Base-by-base conservation (phyloP, 441 rosid species). In the Jatropha podagrica region DNA sequence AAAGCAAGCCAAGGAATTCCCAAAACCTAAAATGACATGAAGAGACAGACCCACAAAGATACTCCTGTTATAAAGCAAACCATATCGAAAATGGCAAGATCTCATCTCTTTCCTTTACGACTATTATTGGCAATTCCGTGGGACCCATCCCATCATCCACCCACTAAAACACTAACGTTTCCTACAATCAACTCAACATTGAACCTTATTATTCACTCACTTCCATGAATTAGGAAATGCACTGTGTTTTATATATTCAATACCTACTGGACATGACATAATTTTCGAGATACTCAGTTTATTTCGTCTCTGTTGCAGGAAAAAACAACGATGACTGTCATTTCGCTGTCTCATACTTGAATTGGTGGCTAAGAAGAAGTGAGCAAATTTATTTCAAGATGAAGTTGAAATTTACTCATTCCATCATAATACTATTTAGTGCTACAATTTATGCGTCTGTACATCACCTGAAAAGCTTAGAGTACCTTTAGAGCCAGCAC, bases 121-220 rank as follows among this genome's bases (percentile, higher is more conserved):
- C 79, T 79, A 84, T 86, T 88, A 87, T 85, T 85, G 85, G 41
- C 80, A 83, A 60, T 75, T 76, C 76, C 61, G 18, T 59, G 78
- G 88, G 79, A 6, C 48, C 48, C 48, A 2, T 63, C 82, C 87
- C 74, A 74, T 41, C 20, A 63, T 42, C 49, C 71, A 51, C 74
- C 74, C 79, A 76, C 76, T 52, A 72, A 38, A 54, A 49, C 82
- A 80, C 56, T 17, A 72, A 69, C 79, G 81, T 85, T 65, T 67
- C 84, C 85, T 13, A 82, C 85, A 83, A 82, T 79, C 80, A 65
- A 67, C 20, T 81, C 77, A 64, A 69, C 65, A 69, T 26, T 18
- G 72, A 71, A 81, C 83, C 85, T 82, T 79, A 78, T 73, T 68
- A 69, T 72, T 76, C 83, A 79, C 79, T 82, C 82, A 61, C 62